Percentiles rank a stretch among this genome's conserved stretches.
Conservation (phyloP, 164 flowering plant genomes). For the Taxillus chinensis region DNA sequence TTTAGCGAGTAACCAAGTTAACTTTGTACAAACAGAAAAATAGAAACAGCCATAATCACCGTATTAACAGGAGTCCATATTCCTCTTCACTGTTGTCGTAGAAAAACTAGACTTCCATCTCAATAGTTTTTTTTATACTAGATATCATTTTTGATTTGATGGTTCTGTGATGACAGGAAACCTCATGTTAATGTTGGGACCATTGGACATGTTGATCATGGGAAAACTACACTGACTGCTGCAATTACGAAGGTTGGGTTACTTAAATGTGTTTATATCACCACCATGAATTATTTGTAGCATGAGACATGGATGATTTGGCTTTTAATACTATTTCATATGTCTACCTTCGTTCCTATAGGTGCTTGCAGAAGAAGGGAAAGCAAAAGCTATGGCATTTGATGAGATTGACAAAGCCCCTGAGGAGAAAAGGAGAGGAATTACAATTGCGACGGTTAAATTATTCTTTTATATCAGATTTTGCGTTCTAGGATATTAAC, state of each 20-base stretch:
- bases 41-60: too few relatives aligned
- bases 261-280: neutral
- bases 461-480: too few relatives aligned
- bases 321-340: neutral
- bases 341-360: slow-evolving; percentile 11
- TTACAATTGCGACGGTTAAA: slow-evolving; percentile 89
- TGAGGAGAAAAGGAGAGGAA: slow-evolving; percentile 98
- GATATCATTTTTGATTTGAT: neutral
- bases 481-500: too few relatives aligned
- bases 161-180: slow-evolving; percentile 39
- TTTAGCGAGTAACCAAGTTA: too few relatives aligned
- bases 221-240: slow-evolving; percentile 94
- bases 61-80: too few relatives aligned
- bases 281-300: neutral
- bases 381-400: slow-evolving; percentile 89
- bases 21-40: too few relatives aligned
- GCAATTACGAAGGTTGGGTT: slow-evolving; percentile 83
- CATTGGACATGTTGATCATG: slow-evolving; percentile 98
- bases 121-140: too few relatives aligned
- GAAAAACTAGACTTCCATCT: too few relatives aligned
- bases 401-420: slow-evolving; percentile 99
- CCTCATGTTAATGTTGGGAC: slow-evolving; percentile 97
- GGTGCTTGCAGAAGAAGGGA: slow-evolving; percentile 94
- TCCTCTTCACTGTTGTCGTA: too few relatives aligned
- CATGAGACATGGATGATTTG: neutral